Percentiles rank a stretch among this genome's conserved stretches.
Conservation (phyloP, 108 stramenopile genomes). For the Ochromonas danica region DNA sequence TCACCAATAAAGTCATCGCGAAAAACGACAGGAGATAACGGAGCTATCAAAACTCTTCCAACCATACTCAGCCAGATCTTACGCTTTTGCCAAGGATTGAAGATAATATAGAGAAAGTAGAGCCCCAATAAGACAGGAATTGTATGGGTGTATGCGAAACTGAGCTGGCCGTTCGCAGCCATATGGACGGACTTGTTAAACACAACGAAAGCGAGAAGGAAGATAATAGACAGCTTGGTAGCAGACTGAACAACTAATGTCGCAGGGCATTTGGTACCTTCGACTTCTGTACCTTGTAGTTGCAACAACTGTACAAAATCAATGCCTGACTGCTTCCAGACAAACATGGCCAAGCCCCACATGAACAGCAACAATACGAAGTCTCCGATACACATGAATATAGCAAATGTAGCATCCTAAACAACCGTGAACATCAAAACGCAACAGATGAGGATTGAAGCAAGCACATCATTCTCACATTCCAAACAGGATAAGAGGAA, state of each 20-base stretch:
- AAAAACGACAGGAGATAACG: conserved; percentile 32
- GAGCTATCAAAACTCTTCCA: neutral
- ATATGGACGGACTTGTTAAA: conserved; percentile 52
- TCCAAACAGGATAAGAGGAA: neutral
- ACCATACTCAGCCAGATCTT: conserved; percentile 38
- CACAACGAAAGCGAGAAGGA: conserved; percentile 46
- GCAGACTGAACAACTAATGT: neutral
- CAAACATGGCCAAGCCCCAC: conserved; percentile 46
- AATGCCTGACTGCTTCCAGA: conserved; percentile 47
- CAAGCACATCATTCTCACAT: neutral
- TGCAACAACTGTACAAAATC: conserved; percentile 47
- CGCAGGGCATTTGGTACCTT: conserved; percentile 36
- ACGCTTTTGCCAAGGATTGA: conserved; percentile 41
- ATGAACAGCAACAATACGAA: conserved; percentile 43
- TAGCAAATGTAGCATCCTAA: conserved; percentile 16
- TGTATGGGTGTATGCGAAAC: conserved; percentile 37
- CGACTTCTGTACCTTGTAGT: conserved; percentile 28
- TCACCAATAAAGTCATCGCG: conserved; percentile 50
- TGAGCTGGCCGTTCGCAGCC: conserved; percentile 31
- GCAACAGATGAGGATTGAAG: neutral
- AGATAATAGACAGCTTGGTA: conserved; percentile 22
- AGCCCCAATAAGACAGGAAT: conserved; percentile 44
- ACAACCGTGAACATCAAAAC: neutral
- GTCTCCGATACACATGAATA: conserved; percentile 21
- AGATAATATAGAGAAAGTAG: conserved; percentile 32